phyloP scores from a whole-genome alignment of 1,139 yeast genomes.

The Hansenula anomala region DNA sequence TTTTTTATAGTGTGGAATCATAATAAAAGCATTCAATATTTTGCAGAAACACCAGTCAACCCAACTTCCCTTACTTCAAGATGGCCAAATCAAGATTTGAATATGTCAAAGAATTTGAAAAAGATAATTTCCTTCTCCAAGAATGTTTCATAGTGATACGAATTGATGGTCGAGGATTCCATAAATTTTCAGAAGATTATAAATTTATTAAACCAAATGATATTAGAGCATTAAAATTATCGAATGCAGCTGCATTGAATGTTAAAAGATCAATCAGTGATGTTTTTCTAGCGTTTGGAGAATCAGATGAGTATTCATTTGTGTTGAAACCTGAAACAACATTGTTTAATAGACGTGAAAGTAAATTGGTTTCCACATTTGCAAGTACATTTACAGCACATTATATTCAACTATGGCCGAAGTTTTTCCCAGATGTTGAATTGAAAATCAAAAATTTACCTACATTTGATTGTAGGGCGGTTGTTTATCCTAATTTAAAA shows the following conservation, averaged over 20 bases:
- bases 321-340: conserved; percentile 56
- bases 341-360: conserved; percentile 75
- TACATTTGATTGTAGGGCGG: conserved; percentile 88
- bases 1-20: not conserved
- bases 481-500: conserved; percentile 64
- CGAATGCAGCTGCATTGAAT: conserved; percentile 75
- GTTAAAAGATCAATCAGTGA: conserved; percentile 67
- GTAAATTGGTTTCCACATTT: conserved; percentile 73
- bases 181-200: conserved; percentile 71
- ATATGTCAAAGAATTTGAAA: conserved; percentile 80
- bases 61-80: too few relatives aligned
- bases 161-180: conserved; percentile 93
- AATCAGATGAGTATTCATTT: conserved; percentile 91
- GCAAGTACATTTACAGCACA: conserved; percentile 78
- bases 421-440: conserved; percentile 45
- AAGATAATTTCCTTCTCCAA: conserved; percentile 67
- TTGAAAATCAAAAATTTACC: conserved; percentile 52
- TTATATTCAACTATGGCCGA: conserved; percentile 65
- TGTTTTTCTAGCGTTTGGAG: conserved; percentile 82
- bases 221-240: conserved; percentile 61
- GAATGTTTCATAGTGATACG: conserved; percentile 80
- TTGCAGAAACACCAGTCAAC: too few relatives aligned
- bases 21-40: too few relatives aligned
- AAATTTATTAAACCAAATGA: conserved; percentile 88
- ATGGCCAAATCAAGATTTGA: conserved; percentile 84